Conservation (phyloP, 2,329 filamentous ascomycete genomes). For the Geosmithia flava region DNA sequence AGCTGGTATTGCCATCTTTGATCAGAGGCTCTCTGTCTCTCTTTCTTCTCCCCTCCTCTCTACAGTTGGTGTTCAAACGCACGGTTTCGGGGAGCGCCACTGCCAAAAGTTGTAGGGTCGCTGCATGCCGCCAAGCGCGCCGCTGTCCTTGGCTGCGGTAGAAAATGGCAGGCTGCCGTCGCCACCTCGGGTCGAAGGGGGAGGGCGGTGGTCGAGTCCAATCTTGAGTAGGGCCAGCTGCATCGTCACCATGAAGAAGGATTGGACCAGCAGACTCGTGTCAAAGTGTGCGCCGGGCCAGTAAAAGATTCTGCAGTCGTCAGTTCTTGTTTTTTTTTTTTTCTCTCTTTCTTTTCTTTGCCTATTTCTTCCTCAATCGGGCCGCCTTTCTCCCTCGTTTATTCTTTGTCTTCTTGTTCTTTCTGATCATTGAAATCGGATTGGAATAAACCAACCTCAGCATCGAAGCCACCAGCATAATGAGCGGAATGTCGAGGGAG, state of each 20-base stretch:
- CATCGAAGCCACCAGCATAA: slow-evolving; percentile 59
- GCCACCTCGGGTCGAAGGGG: slow-evolving; percentile 45
- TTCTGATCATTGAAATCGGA: no score
- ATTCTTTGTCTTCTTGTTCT: no score
- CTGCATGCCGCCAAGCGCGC: slow-evolving; percentile 24
- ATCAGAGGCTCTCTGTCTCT: neutral
- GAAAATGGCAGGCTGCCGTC: slow-evolving; percentile 52
- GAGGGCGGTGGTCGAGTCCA: slow-evolving; percentile 54
- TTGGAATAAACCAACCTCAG: slow-evolving; percentile 39
- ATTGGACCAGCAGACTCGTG: slow-evolving; percentile 48
- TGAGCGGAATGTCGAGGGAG: slow-evolving; percentile 58
- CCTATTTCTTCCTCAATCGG: neutral
- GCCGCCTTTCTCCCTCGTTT: no score
- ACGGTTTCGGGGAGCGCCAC: slow-evolving; percentile 61
- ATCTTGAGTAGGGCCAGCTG: slow-evolving; percentile 54
- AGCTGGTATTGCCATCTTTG: neutral
- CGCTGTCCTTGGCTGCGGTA: slow-evolving; percentile 13
- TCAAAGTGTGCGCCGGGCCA: slow-evolving; percentile 57
- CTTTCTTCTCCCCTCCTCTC: neutral
- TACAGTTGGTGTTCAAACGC: slow-evolving; percentile 13
- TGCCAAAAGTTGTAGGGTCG: slow-evolving; percentile 75
- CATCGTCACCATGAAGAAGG: slow-evolving; percentile 52
- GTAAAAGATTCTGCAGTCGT: slow-evolving; percentile 47
- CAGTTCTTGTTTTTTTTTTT: slow-evolving; percentile 1
- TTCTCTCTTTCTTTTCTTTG: neutral